phyloP scores from a whole-genome alignment of 139 green algal genomes.

The Chlamydomonas sp. region DNA sequence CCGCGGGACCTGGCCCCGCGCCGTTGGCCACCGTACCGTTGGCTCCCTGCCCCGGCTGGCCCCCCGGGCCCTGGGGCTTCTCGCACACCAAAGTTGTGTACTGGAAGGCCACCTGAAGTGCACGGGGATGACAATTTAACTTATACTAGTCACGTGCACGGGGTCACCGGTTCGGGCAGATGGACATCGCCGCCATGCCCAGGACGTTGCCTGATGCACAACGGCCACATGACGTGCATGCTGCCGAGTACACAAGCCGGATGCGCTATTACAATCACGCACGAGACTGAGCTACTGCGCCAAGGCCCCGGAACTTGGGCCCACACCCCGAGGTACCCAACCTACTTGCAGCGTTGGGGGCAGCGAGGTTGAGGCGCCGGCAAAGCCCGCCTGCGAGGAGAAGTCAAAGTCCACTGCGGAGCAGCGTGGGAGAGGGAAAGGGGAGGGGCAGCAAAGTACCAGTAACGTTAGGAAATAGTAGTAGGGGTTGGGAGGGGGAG shows the following conservation, averaged over 20 bases:
- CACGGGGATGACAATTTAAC: no score
- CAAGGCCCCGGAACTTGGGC: no score
- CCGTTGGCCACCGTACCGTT: background rate
- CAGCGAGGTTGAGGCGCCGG: background rate
- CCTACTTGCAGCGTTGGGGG: conserved; percentile 18
- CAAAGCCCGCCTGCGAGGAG: background rate
- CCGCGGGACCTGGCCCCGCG: background rate
- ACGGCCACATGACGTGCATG: no score
- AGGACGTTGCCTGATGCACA: no score
- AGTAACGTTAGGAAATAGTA: no score
- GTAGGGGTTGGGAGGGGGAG: background rate
- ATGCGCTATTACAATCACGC: no score
- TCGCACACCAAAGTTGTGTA: conserved; percentile 60
- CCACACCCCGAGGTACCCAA: no score
- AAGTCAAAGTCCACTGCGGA: conserved; percentile 51
- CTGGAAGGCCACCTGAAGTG: conserved; percentile 83
- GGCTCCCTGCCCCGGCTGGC: background rate
- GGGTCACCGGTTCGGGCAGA: no score
- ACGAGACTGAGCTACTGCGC: no score
- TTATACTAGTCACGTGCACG: no score
- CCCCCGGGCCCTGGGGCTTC: background rate
- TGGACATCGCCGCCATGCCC: no score
- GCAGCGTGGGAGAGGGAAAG: background rate
- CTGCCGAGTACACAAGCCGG: no score
- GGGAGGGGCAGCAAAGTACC: background rate